phyloP scores from a whole-genome alignment of 2,329 filamentous ascomycete species.

The Fusarium sp. region DNA sequence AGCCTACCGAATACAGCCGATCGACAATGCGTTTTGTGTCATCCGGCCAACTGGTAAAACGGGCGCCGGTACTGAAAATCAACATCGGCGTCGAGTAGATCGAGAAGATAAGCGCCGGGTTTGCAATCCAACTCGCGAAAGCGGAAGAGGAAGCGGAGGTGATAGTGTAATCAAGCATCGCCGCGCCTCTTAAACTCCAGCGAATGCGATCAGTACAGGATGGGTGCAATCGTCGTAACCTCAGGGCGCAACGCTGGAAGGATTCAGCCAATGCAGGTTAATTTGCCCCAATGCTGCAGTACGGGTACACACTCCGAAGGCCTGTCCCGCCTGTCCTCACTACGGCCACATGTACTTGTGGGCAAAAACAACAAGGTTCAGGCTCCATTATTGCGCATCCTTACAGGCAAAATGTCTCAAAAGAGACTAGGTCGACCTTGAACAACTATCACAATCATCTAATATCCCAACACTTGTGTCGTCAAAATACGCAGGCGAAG shows the following conservation, averaged over 20 bases:
- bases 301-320: constrained; percentile 34
- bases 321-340: constrained; percentile 6
- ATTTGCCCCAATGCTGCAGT: constrained; percentile 28
- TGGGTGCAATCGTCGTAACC: neutral
- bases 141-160: constrained; percentile 7
- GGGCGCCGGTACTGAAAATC: no score
- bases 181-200: constrained; percentile 3
- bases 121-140: constrained; percentile 1
- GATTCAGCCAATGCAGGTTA: constrained; percentile 36
- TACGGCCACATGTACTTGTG: constrained; percentile 12
- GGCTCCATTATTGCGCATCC: constrained; percentile 19
- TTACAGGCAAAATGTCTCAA: constrained; percentile 30
- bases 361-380: constrained; percentile 21
- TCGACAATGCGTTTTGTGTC: no score
- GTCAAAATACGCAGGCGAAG: constrained; percentile 11
- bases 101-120: constrained; percentile 9
- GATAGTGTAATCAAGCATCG: constrained; percentile 29
- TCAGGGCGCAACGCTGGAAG: constrained; percentile 32
- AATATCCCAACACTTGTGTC: neutral
- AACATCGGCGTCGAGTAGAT: neutral
- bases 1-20: no score
- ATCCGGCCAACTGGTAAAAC: neutral
- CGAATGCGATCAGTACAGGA: neutral
- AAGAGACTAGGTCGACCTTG: neutral
- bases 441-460: neutral